A percentile compares a stretch with the other conserved stretches of the same genome.
phyloP scores from a whole-genome alignment of 1,139 yeast species.

The Geotrichum restrictum region DNA sequence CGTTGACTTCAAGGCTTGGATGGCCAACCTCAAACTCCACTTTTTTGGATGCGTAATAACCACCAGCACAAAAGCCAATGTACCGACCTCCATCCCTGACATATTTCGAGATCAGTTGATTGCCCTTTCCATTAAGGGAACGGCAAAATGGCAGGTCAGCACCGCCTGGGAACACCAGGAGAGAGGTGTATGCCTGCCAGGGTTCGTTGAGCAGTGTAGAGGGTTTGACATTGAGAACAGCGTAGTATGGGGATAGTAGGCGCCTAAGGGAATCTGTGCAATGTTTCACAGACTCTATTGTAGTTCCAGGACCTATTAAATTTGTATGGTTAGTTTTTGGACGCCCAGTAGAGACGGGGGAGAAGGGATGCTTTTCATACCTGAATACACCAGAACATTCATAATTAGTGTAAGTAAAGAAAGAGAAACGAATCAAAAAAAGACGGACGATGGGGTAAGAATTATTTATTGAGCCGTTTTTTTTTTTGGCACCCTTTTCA shows the following conservation, averaged over 20 bases:
- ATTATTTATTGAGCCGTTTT: neutral
- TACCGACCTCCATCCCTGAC: conserved; percentile 76
- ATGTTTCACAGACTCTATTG: conserved; percentile 80
- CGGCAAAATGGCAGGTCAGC: conserved; percentile 86
- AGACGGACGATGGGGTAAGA: neutral
- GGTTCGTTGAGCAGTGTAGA: conserved; percentile 70
- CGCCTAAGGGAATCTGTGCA: conserved; percentile 70
- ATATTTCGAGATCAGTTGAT: conserved; percentile 54
- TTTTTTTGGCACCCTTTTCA: neutral
- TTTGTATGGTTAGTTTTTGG: neutral
- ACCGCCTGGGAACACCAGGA: conserved; percentile 91
- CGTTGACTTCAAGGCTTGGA: conserved; percentile 69
- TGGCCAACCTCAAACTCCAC: conserved; percentile 83
- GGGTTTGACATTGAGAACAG: conserved; percentile 70
- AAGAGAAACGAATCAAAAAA: neutral
- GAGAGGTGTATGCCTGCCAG: conserved; percentile 76
- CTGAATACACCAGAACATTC: conserved; percentile 79
- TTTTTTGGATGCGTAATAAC: conserved; percentile 69
- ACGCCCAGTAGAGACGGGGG: neutral
- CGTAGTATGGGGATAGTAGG: conserved; percentile 82
- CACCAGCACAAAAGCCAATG: conserved; percentile 96
- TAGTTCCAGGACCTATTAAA: conserved; percentile 68
- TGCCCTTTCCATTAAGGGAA: conserved; percentile 66
- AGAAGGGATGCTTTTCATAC: conserved; percentile 30
- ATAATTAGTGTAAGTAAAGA: conserved; percentile 36